These are phyloP conservation scores for Craspedostauros australis DNA, from an alignment of 108 stramenopile genomes.

Conservation along the genomic window DNA sequence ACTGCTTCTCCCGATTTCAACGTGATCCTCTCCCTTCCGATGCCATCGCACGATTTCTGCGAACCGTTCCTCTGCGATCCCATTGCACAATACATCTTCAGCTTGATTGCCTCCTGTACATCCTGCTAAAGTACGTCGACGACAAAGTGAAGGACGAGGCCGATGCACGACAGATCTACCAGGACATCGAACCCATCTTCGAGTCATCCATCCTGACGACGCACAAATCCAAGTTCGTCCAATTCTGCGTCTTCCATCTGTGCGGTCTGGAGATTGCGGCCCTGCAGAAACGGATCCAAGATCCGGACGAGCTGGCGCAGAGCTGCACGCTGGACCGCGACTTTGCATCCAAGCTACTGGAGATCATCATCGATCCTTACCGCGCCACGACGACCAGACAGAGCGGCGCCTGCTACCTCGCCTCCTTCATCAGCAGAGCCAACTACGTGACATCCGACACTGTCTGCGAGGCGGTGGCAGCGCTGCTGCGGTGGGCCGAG, in stretches of 20 bases:
- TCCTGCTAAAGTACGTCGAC: constrained; percentile 49
- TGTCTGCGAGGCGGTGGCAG: constrained; percentile 65
- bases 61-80: no score
- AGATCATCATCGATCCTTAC: constrained; percentile 63
- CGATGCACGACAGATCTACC: constrained; percentile 8
- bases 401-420: constrained; percentile 87
- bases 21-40: neutral
- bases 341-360: constrained; percentile 67
- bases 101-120: constrained; percentile 55
- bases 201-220: constrained; percentile 81
- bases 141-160: constrained; percentile 1
- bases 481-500: constrained; percentile 83
- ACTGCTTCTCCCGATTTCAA: constrained; percentile 7
- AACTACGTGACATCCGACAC: constrained; percentile 74
- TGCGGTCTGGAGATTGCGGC: constrained; percentile 85
- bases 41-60: no score
- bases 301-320: constrained; percentile 7
- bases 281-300: constrained; percentile 18
- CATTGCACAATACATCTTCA: constrained; percentile 20
- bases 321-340: constrained; percentile 48
- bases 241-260: constrained; percentile 83
- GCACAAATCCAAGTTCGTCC: constrained; percentile 94
- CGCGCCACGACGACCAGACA: constrained; percentile 67
- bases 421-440: constrained; percentile 91
- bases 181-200: constrained; percentile 39